Percentiles rank a stretch among this genome's conserved stretches.
phyloP scores from a whole-genome alignment of 202 grass and related monocot genomes.

The Hordeum pubiflorum region DNA sequence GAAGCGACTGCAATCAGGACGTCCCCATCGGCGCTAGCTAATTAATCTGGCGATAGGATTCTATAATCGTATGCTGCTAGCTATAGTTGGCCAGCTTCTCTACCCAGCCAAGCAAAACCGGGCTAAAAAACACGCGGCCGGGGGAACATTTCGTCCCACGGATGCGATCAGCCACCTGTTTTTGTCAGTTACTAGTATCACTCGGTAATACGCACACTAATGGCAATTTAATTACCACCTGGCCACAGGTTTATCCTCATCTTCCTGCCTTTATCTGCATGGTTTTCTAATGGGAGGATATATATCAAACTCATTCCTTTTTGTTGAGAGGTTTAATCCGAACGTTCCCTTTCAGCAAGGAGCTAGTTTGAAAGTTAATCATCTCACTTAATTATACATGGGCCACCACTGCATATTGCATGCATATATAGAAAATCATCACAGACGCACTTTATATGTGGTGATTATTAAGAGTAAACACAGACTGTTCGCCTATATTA shows the following conservation, averaged over 20 bases:
- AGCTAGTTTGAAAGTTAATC: not conserved
- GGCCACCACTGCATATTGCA: no score
- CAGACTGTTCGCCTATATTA: no score
- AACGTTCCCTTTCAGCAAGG: not conserved
- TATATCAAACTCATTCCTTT: not conserved
- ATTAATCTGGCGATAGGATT: not conserved
- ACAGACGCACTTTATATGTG: not conserved
- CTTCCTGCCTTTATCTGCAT: not conserved
- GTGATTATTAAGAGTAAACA: not conserved
- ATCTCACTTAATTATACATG: not conserved
- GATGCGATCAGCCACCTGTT: not conserved
- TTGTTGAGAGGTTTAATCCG: not conserved
- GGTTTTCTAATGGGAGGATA: not conserved
- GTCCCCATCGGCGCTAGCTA: not conserved
- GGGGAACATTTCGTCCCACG: no score
- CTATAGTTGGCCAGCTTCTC: not conserved
- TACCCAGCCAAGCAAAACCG: slow-evolving; percentile 10
- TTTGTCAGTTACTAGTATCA: not conserved
- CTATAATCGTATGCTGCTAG: not conserved
- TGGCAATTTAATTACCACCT: not conserved
- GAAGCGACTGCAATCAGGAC: slow-evolving; percentile 28
- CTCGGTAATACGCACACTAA: not conserved
- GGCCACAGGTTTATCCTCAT: not conserved
- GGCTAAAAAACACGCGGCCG: not conserved
- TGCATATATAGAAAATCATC: not conserved